Percentiles rank a stretch among this genome's conserved stretches.
Conservation (phyloP, 2,329 filamentous ascomycete genomes). For the Talaromyces sp. region DNA sequence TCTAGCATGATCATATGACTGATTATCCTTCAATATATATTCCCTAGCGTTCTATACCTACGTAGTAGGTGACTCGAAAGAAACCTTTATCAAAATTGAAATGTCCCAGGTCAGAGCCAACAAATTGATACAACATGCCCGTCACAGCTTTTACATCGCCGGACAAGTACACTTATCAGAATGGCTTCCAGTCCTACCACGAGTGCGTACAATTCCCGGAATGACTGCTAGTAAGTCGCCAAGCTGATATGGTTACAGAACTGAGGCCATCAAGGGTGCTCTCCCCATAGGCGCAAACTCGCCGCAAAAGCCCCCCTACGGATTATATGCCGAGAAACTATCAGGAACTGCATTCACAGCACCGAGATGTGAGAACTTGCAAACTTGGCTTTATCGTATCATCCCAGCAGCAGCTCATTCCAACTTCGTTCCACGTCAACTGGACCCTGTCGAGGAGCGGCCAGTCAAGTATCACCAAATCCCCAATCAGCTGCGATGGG, state of each 20-base stretch:
- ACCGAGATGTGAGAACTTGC: slow-evolving; percentile 65
- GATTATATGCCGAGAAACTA: slow-evolving; percentile 78
- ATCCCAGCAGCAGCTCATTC: slow-evolving; percentile 62
- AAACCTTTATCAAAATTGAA: too few relatives aligned
- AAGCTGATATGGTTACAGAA: slow-evolving; percentile 46
- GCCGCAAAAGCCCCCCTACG: slow-evolving; percentile 74
- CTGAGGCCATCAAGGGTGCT: slow-evolving; percentile 73
- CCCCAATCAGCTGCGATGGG: slow-evolving; percentile 79
- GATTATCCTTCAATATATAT: neutral
- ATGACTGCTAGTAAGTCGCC: neutral
- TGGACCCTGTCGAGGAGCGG: slow-evolving; percentile 29
- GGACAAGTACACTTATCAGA: slow-evolving; percentile 73
- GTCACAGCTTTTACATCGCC: slow-evolving; percentile 61
- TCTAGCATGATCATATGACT: neutral
- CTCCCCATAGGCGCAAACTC: slow-evolving; percentile 75
- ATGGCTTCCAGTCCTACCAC: slow-evolving; percentile 73
- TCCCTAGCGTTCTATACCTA: neutral
- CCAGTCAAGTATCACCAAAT: slow-evolving; percentile 58
- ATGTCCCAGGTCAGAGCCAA: neutral
- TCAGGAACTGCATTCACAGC: slow-evolving; percentile 71
- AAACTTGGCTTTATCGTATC: slow-evolving; percentile 71
- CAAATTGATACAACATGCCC: slow-evolving; percentile 52
- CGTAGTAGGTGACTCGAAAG: neutral
- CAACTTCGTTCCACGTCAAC: slow-evolving; percentile 37
- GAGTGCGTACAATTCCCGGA: slow-evolving; percentile 53